Evolutionary conservation across 352 stramenopile genomes (phyloP).

Genomic region (Pythium sp.): DNA sequence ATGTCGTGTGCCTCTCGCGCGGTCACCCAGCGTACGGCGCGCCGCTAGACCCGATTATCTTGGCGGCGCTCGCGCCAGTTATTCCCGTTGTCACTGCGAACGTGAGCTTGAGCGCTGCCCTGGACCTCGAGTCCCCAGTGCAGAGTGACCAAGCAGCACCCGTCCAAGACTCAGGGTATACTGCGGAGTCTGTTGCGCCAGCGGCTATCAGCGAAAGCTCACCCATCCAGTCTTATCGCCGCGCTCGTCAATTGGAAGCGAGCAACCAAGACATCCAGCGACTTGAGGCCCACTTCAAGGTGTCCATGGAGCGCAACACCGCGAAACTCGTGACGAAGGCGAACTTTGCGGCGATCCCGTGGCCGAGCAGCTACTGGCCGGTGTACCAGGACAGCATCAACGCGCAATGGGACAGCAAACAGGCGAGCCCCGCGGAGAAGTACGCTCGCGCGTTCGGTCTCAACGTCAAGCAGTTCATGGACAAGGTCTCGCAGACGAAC

Average conservation of each 20-base stretch:
- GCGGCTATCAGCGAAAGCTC: background rate
- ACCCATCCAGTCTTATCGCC: background rate
- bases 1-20: constrained; percentile 27
- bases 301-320: constrained; percentile 29
- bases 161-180: background rate
- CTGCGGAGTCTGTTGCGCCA: background rate
- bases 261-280: constrained; percentile 30
- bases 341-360: constrained; percentile 27
- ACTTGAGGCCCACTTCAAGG: constrained; percentile 30
- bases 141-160: background rate
- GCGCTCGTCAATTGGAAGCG: constrained; percentile 13
- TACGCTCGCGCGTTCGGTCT: constrained; percentile 38
- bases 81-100: background rate
- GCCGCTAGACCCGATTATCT: background rate
- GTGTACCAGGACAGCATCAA: constrained; percentile 66
- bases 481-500: constrained; percentile 21
- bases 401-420: constrained; percentile 26
- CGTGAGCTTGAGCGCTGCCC: background rate
- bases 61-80: background rate
- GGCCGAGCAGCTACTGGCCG: constrained; percentile 60
- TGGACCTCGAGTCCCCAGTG: background rate
- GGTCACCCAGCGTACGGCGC: constrained; percentile 37
- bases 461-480: constrained; percentile 25
- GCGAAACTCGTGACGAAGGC: constrained; percentile 23
- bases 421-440: constrained; percentile 33